phyloP scores from a whole-genome alignment of 345 rosid species.

The Hypericum androsaemum region DNA sequence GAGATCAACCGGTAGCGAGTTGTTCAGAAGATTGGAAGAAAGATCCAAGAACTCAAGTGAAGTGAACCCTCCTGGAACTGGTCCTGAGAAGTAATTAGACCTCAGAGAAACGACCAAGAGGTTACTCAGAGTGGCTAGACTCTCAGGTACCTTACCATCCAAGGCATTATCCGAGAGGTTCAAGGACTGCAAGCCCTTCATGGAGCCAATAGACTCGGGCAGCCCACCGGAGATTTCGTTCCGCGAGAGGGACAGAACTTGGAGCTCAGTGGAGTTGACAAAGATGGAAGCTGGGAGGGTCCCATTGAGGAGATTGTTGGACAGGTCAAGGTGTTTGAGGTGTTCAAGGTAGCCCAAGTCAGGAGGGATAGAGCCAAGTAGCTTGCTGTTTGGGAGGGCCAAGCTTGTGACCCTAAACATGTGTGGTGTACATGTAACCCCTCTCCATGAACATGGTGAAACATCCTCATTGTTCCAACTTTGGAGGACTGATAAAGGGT shows the following conservation, averaged over 20 bases:
- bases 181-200: slow-evolving; percentile 39
- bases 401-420: slow-evolving; percentile 54
- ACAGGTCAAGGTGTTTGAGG: slow-evolving; percentile 53
- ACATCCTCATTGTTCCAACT: slow-evolving; percentile 59
- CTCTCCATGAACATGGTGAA: slow-evolving; percentile 66
- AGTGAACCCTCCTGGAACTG: slow-evolving; percentile 43
- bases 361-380: slow-evolving; percentile 48
- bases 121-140: slow-evolving; percentile 37
- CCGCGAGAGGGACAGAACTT: slow-evolving; percentile 35
- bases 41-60: slow-evolving; percentile 53
- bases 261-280: slow-evolving; percentile 47
- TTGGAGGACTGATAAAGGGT: slow-evolving; percentile 47
- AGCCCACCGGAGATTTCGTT: slow-evolving; percentile 61
- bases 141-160: slow-evolving; percentile 47
- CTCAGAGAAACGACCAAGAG: slow-evolving; percentile 54
- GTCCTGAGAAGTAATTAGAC: slow-evolving; percentile 53
- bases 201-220: slow-evolving; percentile 32
- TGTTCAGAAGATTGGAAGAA: slow-evolving; percentile 70
- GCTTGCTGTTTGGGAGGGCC: slow-evolving; percentile 41
- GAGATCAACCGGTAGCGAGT: slow-evolving; percentile 50
- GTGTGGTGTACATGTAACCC: slow-evolving; percentile 48
- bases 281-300: slow-evolving; percentile 39
- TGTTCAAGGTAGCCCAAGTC: slow-evolving; percentile 41
- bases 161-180: slow-evolving; percentile 76
- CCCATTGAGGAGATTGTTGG: slow-evolving; percentile 56